A percentile compares a stretch with the other conserved stretches of the same genome.
Evolutionary conservation across 108 stramenopile species (phyloP).

Genomic region (Asterionellopsis glacialis): DNA sequence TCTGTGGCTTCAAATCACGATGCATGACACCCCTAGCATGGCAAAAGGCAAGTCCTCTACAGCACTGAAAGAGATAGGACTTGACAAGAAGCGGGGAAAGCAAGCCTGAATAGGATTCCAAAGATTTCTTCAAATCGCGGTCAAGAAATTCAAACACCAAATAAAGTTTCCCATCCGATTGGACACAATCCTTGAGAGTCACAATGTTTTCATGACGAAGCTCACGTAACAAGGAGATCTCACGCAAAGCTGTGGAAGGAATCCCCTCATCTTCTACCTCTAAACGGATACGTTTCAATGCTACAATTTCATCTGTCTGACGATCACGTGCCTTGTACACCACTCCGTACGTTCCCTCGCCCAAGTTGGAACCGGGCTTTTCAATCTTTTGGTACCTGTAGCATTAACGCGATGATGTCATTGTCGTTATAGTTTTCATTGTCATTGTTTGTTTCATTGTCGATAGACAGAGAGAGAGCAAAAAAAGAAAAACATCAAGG

Average conservation of each 20-base stretch:
- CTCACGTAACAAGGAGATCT: conserved; percentile 93
- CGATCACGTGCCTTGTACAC: conserved; percentile 89
- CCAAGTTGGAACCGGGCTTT: conserved; percentile 92
- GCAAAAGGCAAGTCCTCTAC: conserved; percentile 91
- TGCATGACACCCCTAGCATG: conserved; percentile 97
- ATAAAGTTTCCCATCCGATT: conserved; percentile 88
- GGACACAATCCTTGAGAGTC: conserved; percentile 82
- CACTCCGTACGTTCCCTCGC: conserved; percentile 94
- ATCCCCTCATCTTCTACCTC: conserved; percentile 99
- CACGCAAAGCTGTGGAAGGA: conserved; percentile 96
- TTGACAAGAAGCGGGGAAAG: conserved; percentile 75
- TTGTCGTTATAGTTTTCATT: no score
- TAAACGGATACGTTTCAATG: conserved; percentile 94
- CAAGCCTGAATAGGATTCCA: conserved; percentile 83
- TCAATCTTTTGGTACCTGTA: conserved; percentile 92
- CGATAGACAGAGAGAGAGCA: no score
- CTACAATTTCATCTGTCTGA: conserved; percentile 91
- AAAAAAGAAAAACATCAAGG: no score
- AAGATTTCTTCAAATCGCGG: conserved; percentile 93
- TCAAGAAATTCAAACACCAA: conserved; percentile 98
- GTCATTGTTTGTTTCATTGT: no score
- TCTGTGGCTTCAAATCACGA: conserved; percentile 98
- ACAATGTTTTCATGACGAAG: conserved; percentile 95
- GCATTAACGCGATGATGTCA: no score
- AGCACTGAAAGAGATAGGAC: conserved; percentile 83